phyloP scores from a whole-genome alignment of 2,329 filamentous ascomycete species.

The Aspergillus fructus region DNA sequence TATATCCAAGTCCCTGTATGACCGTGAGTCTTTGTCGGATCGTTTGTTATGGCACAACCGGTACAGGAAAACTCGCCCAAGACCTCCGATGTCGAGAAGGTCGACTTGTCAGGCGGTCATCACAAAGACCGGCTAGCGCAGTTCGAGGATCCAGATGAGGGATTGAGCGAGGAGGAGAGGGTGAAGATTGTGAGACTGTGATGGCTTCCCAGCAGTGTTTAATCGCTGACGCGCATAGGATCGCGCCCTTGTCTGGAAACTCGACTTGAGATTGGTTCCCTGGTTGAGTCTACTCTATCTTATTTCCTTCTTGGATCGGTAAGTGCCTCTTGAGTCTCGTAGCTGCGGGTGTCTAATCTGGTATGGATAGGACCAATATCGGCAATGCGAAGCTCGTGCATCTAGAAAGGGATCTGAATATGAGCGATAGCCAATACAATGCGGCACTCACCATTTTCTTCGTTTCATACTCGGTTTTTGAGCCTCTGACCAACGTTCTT shows the following conservation, averaged over 20 bases:
- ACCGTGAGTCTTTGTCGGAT: neutral
- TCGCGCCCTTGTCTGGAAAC: conserved; percentile 44
- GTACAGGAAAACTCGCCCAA: conserved; percentile 11
- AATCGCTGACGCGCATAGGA: conserved; percentile 32
- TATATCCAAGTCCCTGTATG: neutral
- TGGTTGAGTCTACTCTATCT: conserved; percentile 50
- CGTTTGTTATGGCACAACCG: conserved; percentile 15
- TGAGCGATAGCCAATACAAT: conserved; percentile 69
- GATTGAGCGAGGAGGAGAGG: conserved; percentile 62
- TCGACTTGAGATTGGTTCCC: conserved; percentile 47
- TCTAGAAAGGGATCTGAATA: conserved; percentile 57
- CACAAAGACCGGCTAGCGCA: conserved; percentile 16
- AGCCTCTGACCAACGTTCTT: conserved; percentile 72
- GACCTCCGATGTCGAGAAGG: conserved; percentile 23
- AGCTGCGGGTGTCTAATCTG: neutral
- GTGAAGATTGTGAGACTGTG: conserved; percentile 55
- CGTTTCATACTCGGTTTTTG: conserved; percentile 77
- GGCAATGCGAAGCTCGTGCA: conserved; percentile 68
- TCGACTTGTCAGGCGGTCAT: conserved; percentile 1
- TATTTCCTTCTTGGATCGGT: conserved; percentile 42
- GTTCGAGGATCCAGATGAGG: conserved; percentile 60
- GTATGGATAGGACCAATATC: conserved; percentile 62
- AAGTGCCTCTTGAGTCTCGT: neutral
- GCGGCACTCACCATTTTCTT: conserved; percentile 79
- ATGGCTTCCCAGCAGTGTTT: neutral